These are phyloP conservation scores for Musa balbisiana DNA, from an alignment of 202 grass and related monocot species.

Conservation along the genomic window DNA sequence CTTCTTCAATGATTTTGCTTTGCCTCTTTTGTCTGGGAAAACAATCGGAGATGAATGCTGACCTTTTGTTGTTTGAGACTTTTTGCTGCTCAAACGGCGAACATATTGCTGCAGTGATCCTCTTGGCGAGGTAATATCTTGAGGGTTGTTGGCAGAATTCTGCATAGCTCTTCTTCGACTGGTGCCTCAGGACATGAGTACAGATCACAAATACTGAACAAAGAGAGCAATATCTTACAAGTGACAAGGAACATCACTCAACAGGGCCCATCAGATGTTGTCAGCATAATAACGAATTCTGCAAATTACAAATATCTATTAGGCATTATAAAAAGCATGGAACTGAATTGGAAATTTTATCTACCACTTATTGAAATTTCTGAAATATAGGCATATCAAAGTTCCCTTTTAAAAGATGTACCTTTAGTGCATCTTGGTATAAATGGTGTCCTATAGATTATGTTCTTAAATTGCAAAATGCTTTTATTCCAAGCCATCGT, in stretches of 20 bases:
- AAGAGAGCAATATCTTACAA: constrained; percentile 12
- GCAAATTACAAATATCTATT: background rate
- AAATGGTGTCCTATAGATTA: background rate
- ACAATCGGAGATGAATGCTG: constrained; percentile 68
- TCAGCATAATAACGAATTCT: constrained; percentile 11
- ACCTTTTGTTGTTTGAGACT: constrained; percentile 48
- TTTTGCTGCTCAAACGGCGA: constrained; percentile 45
- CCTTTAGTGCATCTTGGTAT: background rate
- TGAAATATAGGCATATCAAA: background rate
- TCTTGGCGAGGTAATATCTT: constrained; percentile 52
- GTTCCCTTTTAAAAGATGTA: background rate
- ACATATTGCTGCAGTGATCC: constrained; percentile 58
- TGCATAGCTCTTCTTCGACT: constrained; percentile 53
- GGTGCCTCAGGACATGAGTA: constrained; percentile 31
- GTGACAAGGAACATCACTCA: constrained; percentile 19
- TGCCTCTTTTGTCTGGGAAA: constrained; percentile 68
- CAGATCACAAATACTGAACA: constrained; percentile 7
- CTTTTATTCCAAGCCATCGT: too few species aligned
- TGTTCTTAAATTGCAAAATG: too few species aligned
- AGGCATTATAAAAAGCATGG: background rate
- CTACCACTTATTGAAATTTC: background rate
- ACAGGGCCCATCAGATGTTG: constrained; percentile 25
- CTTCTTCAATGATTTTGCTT: constrained; percentile 47
- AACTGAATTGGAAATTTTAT: background rate
- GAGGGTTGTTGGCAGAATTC: constrained; percentile 40